phyloP scores from a whole-genome alignment of 2,329 filamentous ascomycete species.

The Aspergillus pseudoterreus region DNA sequence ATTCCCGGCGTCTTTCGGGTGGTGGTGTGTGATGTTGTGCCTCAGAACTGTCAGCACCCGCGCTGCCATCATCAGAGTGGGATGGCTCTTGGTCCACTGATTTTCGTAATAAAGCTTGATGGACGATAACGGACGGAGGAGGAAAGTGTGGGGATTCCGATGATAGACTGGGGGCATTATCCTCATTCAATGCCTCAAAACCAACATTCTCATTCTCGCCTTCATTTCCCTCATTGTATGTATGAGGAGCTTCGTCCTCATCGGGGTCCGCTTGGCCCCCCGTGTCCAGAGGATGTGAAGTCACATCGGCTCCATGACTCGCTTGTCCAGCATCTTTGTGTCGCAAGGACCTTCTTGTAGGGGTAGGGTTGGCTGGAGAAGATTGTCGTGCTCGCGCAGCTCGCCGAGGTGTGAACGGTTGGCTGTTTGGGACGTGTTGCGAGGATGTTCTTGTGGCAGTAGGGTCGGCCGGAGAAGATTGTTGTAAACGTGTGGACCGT shows the following conservation, averaged over 20 bases:
- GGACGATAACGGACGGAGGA: background rate
- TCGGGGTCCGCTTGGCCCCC: background rate
- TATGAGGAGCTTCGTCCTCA: background rate
- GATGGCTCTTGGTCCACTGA: too few species aligned
- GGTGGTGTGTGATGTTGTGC: too few species aligned
- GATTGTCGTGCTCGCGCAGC: conserved; percentile 6
- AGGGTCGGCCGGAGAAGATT: background rate
- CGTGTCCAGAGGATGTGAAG: background rate
- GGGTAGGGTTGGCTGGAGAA: background rate
- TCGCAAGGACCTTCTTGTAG: background rate
- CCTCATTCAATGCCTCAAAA: background rate
- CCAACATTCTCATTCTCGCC: background rate
- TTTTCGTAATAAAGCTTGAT: background rate
- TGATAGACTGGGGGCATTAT: background rate
- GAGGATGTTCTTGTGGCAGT: background rate
- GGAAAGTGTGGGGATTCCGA: background rate
- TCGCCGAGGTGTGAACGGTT: conserved; percentile 8
- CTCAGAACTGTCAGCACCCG: too few species aligned
- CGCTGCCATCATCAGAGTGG: too few species aligned
- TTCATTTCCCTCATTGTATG: background rate
- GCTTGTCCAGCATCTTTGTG: background rate
- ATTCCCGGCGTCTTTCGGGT: too few species aligned
- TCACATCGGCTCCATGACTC: background rate
- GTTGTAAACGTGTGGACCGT: conserved; percentile 9
- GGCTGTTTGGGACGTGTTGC: background rate